A percentile compares a stretch with the other conserved stretches of the same genome.
Conservation (phyloP, 2,329 filamentous ascomycete genomes). For the Colletotrichum chlorophyti region DNA sequence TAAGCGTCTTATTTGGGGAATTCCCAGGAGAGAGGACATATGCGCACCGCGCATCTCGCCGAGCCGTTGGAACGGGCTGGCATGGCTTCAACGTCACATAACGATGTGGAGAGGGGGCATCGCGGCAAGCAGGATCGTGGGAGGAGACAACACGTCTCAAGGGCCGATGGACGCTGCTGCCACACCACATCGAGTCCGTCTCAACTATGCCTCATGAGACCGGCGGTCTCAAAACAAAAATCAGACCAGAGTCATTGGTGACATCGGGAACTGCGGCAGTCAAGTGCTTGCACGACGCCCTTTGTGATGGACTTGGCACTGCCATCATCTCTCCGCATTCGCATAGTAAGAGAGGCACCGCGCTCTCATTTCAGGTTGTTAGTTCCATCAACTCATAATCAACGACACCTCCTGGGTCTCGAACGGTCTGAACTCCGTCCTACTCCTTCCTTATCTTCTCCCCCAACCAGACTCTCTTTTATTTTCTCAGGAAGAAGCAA, state of each 20-base stretch:
- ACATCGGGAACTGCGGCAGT: constrained; percentile 11
- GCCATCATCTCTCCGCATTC: neutral
- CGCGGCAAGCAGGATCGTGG: no score
- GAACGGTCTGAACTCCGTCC: constrained; percentile 19
- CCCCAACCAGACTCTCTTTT: constrained; percentile 17
- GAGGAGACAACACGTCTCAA: neutral
- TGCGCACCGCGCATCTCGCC: neutral
- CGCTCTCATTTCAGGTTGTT: neutral
- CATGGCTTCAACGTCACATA: neutral
- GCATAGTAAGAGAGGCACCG: neutral
- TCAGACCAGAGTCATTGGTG: neutral
- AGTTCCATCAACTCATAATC: neutral
- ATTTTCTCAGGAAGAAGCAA: neutral
- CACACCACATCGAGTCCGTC: constrained; percentile 13
- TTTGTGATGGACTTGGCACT: neutral
- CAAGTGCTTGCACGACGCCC: neutral
- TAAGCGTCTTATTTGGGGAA: constrained; percentile 1
- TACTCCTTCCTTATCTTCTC: neutral
- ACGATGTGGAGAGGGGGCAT: neutral
- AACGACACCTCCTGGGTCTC: neutral
- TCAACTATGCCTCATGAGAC: constrained; percentile 25
- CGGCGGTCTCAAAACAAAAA: neutral
- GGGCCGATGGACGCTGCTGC: neutral
- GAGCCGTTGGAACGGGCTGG: neutral
- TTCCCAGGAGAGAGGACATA: neutral